Base-by-base conservation (phyloP, 2,329 filamentous ascomycete species). In the Aureobasidium leucospermi region DNA sequence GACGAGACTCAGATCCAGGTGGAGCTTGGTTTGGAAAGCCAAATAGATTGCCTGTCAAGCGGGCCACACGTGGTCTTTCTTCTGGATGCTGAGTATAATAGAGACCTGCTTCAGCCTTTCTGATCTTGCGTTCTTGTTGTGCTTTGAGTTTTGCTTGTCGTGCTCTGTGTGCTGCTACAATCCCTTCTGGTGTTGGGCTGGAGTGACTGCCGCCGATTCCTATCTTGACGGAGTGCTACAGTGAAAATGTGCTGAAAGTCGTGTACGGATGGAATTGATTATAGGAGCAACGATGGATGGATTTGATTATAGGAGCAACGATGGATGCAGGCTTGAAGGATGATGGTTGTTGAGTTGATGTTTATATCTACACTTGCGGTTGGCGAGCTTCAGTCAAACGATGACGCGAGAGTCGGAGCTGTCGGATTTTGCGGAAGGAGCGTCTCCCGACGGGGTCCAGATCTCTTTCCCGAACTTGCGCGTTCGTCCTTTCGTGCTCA, bases 331-430 rank as follows among this genome's bases (percentile, higher is more conserved):
- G 15, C 34, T 32, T n/a, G 15, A 48, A 48, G 8, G 45, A 32
- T 10, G 38, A 28, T 53, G 15, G 9, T 7, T 15, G 15, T 32
- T 42, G 23, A 10, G n/a, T 19, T 13, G 16, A 43, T 55, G 38
- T 28, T 43, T 55, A 55, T 49, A 48, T 15, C 36, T 34, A 56
- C 52, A 39, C 16, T 56, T 31, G 52, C 45, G 52, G 52, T 45
- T 56, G 52, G 39, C 36, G 49, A 53, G 49, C 16, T 53, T 3
- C 11, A 6, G 38, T 6, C 15, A 3, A 19, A 4, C 16, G 11
- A 56, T 56, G 52, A 56, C 52, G 52, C 32, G 52, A 56, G 36
- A 15, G 28, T n/a, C 51, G 51, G 51, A 36, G 39, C 32, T 56
- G n/a, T 13, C 41, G 52, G 41, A 43, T 28, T 29, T 48, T 53